A percentile compares a stretch with the other conserved stretches of the same genome.
These are phyloP conservation scores for Aspergillus fijiensis DNA, from an alignment of 2,329 filamentous ascomycete species.

Conservation along the genomic window DNA sequence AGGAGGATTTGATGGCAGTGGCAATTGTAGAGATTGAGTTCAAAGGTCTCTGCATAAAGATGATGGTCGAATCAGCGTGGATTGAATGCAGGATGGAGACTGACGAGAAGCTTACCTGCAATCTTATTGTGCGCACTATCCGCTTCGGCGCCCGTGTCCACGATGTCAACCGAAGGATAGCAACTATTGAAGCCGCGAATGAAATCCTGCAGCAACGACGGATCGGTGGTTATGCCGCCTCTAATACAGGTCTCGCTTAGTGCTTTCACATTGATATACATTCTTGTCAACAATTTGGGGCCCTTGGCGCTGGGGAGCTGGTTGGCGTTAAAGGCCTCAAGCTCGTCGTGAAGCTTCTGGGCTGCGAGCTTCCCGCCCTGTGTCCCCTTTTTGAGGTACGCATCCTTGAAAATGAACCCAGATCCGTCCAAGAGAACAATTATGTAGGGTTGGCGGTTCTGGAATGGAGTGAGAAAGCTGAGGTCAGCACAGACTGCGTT, in stretches of 20 bases:
- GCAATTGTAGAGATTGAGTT: conserved; percentile 55
- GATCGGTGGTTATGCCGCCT: conserved; percentile 46
- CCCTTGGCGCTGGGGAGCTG: conserved; percentile 44
- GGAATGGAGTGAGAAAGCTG: conserved; percentile 11
- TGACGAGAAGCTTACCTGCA: conserved; percentile 38
- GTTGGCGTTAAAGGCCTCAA: conserved; percentile 46
- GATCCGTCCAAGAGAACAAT: conserved; percentile 57
- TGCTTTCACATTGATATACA: conserved; percentile 56
- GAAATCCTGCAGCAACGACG: conserved; percentile 51
- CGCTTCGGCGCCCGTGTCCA: conserved; percentile 49
- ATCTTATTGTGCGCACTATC: conserved; percentile 51
- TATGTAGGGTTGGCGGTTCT: conserved; percentile 56
- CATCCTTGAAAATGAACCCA: conserved; percentile 55
- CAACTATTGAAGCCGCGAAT: conserved; percentile 56
- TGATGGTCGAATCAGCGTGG: conserved; percentile 24
- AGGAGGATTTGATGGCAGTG: conserved; percentile 62
- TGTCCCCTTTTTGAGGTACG: conserved; percentile 51
- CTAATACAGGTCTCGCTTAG: conserved; percentile 50
- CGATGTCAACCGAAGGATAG: conserved; percentile 52
- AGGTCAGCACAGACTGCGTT: conserved; percentile 5
- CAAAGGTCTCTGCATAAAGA: conserved; percentile 50
- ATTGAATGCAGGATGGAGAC: conserved; percentile 1
- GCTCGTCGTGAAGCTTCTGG: conserved; percentile 45
- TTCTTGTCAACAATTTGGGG: conserved; percentile 51
- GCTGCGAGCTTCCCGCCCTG: conserved; percentile 55